Evolutionary conservation across 169 alveolate genomes (phyloP).

Genomic region (Perkinsus chesapeaki): DNA sequence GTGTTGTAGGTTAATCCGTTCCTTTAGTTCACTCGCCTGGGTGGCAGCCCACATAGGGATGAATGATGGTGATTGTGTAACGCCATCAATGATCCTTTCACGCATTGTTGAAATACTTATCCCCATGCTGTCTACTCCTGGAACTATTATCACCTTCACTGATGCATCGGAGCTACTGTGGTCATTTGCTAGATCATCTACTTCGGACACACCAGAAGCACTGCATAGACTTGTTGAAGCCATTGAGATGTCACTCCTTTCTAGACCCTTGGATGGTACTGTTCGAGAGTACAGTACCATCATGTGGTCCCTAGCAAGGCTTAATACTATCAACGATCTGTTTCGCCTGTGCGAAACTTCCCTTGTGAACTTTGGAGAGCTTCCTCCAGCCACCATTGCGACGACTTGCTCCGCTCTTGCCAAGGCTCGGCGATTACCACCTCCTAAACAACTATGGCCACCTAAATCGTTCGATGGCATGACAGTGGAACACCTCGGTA

Average conservation of each 20-base stretch:
- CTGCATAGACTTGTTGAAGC: background rate
- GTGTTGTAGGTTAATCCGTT: background rate
- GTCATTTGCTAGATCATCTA: background rate
- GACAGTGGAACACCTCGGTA: background rate
- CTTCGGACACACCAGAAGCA: background rate
- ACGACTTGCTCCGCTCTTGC: background rate
- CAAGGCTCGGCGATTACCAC: background rate
- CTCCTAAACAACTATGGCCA: background rate
- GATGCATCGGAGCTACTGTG: background rate
- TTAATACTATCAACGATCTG: background rate
- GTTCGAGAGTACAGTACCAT: background rate
- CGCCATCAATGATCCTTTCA: background rate
- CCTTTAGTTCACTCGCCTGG: background rate
- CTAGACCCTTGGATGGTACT: background rate
- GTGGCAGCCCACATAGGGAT: background rate
- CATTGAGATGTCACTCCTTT: background rate
- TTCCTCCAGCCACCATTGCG: background rate
- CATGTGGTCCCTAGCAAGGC: background rate
- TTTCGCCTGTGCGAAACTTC: background rate
- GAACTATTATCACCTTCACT: background rate
- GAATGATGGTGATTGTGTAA: too few species aligned
- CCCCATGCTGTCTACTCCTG: background rate
- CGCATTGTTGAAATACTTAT: background rate
- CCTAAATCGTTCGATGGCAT: background rate
- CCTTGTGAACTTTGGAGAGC: background rate